A percentile compares a stretch with the other conserved stretches of the same genome.
phyloP scores from a whole-genome alignment of 441 rosid species.

The Lepidium campestre region DNA sequence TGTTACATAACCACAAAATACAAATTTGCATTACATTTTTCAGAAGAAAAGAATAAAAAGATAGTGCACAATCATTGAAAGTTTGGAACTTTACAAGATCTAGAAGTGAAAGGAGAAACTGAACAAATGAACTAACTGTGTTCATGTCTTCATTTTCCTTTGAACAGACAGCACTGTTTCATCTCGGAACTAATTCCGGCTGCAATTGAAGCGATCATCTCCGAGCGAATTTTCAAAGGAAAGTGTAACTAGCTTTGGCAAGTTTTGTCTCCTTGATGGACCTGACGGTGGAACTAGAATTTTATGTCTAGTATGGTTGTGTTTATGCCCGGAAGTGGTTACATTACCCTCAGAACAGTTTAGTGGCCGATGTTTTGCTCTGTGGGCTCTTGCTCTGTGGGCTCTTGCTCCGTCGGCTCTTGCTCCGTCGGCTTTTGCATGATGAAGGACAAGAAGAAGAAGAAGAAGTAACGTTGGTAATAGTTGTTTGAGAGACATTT shows the following conservation, averaged over 20 bases:
- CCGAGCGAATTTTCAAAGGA: not conserved
- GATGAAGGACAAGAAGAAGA: conserved; percentile 10
- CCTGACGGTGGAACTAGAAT: conserved; percentile 43
- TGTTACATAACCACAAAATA: too few species aligned
- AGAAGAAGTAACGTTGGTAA: conserved; percentile 25
- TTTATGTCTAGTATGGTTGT: not conserved
- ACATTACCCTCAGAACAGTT: not conserved
- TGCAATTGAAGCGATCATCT: not conserved
- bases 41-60: too few species aligned
- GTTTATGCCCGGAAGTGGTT: not conserved
- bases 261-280: conserved; percentile 44
- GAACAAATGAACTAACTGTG: conserved; percentile 12
- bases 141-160: conserved; percentile 18
- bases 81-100: not conserved
- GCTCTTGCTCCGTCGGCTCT: too few species aligned
- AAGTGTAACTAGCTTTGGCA: not conserved
- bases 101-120: conserved; percentile 1
- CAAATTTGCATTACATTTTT: too few species aligned
- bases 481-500: conserved; percentile 31
- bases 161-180: not conserved
- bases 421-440: too few species aligned
- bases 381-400: too few species aligned
- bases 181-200: not conserved
- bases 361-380: not conserved
- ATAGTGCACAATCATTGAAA: not conserved